Percentiles rank a stretch among this genome's conserved stretches.
Evolutionary conservation across 2,329 filamentous ascomycete genomes (phyloP).

Genomic region (Hypomyces rosellus): DNA sequence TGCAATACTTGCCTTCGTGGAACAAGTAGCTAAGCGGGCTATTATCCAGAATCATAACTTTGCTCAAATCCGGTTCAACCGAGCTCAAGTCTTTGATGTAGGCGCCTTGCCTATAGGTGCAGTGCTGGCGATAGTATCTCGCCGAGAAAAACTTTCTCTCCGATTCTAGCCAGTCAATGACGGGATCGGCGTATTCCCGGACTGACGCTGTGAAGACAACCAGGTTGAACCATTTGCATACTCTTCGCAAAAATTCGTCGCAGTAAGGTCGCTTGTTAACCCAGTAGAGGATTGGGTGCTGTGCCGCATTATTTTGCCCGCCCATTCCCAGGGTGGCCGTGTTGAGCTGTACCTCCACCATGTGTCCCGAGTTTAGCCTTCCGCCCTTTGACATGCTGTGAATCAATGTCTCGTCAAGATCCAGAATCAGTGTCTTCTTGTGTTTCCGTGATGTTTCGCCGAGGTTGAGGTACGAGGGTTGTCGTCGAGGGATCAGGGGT

Average conservation of each 20-base stretch:
- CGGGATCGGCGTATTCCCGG: slow-evolving; percentile 96
- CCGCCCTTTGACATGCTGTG: slow-evolving; percentile 97
- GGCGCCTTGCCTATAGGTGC: slow-evolving; percentile 88
- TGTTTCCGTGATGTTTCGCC: slow-evolving; percentile 50
- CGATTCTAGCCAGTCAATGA: slow-evolving; percentile 97
- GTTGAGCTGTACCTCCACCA: slow-evolving; percentile 93
- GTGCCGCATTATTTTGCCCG: slow-evolving; percentile 60
- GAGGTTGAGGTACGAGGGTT: slow-evolving; percentile 73
- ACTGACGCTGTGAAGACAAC: slow-evolving; percentile 96
- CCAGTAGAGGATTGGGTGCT: slow-evolving; percentile 96
- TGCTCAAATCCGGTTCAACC: slow-evolving; percentile 93
- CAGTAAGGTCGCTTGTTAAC: slow-evolving; percentile 97
- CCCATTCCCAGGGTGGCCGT: slow-evolving; percentile 62
- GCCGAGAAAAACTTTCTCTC: slow-evolving; percentile 95
- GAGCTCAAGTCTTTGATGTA: slow-evolving; percentile 98
- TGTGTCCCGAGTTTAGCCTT: slow-evolving; percentile 91
- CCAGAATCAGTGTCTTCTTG: slow-evolving; percentile 90
- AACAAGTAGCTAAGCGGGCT: slow-evolving; percentile 98
- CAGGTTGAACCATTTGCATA: slow-evolving; percentile 97
- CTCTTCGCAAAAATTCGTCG: slow-evolving; percentile 87
- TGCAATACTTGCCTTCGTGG: slow-evolving; percentile 69
- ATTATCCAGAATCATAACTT: slow-evolving; percentile 98
- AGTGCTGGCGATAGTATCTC: slow-evolving; percentile 94
- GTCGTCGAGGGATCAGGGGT: slow-evolving; percentile 79
- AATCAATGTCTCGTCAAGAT: slow-evolving; percentile 95